Evolutionary conservation across 2,329 filamentous ascomycete genomes (phyloP).

Genomic region (Alternaria consortialis): DNA sequence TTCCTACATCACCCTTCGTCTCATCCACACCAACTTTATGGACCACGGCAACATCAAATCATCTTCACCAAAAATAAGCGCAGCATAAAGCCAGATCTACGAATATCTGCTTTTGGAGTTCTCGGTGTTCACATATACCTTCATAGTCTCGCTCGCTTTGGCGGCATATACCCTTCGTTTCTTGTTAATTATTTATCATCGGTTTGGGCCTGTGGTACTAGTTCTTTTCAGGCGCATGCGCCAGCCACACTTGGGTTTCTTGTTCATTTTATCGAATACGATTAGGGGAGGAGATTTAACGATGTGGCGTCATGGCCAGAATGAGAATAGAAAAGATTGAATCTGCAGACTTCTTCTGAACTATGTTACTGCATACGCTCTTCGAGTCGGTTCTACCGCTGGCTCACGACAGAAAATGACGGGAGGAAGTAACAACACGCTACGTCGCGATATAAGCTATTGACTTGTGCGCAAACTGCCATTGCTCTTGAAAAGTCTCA

Average conservation of each 20-base stretch:
- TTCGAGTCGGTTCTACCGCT: not conserved
- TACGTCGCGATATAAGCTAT: too few species aligned
- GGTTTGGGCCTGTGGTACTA: not conserved
- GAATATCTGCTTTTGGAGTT: not conserved
- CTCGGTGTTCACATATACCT: not conserved
- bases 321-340: not conserved
- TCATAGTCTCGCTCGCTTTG: not conserved
- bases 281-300: not conserved
- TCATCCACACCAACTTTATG: not conserved
- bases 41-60: not conserved
- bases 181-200: not conserved
- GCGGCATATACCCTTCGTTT: conserved; percentile 12
- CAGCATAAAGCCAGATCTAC: not conserved
- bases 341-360: not conserved
- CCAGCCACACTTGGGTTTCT: not conserved
- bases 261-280: not conserved
- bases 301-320: not conserved
- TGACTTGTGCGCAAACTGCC: too few species aligned
- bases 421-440: too few species aligned
- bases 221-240: not conserved
- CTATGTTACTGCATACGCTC: not conserved
- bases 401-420: too few species aligned
- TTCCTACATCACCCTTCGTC: not conserved
- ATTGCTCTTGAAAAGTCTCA: too few species aligned
- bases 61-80: not conserved